These are phyloP conservation scores for Mariannaea sp. DNA, from an alignment of 2,329 filamentous ascomycete genomes.

Conservation along the genomic window DNA sequence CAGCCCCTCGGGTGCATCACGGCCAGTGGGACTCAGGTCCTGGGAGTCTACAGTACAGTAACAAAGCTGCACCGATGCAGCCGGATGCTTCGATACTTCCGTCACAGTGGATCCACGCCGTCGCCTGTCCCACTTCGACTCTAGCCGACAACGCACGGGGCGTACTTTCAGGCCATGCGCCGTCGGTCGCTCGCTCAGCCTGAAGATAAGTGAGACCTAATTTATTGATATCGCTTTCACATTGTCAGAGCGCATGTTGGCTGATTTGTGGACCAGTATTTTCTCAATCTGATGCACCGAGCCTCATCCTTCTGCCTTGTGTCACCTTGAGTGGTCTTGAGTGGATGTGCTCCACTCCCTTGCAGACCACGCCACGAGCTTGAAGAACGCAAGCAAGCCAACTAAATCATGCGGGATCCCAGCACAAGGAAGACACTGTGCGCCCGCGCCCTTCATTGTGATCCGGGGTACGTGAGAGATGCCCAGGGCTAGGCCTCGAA, in stretches of 20 bases:
- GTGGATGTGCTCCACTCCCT: constrained; percentile 31
- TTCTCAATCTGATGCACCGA: background rate
- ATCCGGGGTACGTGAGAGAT: constrained; percentile 21
- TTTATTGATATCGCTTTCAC: constrained; percentile 16
- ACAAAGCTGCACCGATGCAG: constrained; percentile 33
- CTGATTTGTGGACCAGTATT: background rate
- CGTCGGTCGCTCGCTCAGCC: constrained; percentile 2
- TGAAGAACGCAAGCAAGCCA: constrained; percentile 26
- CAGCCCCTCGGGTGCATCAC: constrained; percentile 37
- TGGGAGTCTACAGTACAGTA: too few relatives aligned
- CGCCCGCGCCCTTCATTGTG: too few relatives aligned
- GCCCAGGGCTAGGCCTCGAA: background rate
- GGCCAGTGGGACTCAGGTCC: constrained; percentile 26
- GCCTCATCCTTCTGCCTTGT: constrained; percentile 15
- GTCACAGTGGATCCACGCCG: constrained; percentile 27
- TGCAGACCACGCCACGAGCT: constrained; percentile 21
- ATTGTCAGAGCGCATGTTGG: background rate
- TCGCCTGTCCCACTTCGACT: constrained; percentile 28
- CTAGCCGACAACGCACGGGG: constrained; percentile 16
- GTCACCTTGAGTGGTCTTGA: constrained; percentile 18
- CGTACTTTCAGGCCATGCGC: constrained; percentile 6
- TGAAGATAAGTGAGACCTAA: background rate
- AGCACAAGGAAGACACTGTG: constrained; percentile 15
- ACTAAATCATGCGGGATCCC: constrained; percentile 24
- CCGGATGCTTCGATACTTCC: constrained; percentile 33